phyloP scores from a whole-genome alignment of 768 basidiomycete genomes.

The Wakefieldia striispora region DNA sequence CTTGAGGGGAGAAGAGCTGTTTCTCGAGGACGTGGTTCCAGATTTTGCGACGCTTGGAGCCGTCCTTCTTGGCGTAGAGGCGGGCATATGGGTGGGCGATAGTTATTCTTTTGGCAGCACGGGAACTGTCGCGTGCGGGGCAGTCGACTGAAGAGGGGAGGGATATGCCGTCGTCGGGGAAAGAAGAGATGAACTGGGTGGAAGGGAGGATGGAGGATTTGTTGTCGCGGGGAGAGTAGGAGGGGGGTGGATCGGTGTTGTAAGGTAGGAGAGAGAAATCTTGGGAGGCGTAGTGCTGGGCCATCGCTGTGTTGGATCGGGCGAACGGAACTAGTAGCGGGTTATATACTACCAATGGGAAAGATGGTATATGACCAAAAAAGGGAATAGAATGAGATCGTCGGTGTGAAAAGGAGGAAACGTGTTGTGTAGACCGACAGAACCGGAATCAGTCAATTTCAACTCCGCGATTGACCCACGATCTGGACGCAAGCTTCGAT shows the following conservation, averaged over 20 bases:
- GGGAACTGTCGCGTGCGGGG: constrained; percentile 17
- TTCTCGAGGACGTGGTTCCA: constrained; percentile 82
- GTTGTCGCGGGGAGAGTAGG: constrained; percentile 2
- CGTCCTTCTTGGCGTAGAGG: constrained; percentile 61
- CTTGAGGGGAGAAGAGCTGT: constrained; percentile 60
- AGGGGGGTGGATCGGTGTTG: constrained; percentile 7
- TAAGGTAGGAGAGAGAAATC: constrained; percentile 12
- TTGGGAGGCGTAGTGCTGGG: constrained; percentile 14
- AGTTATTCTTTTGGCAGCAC: constrained; percentile 26
- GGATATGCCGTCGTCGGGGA: constrained; percentile 25
- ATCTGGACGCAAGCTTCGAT: not conserved
- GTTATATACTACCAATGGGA: constrained; percentile 21
- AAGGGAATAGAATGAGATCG: constrained; percentile 17
- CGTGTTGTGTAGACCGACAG: too few relatives aligned
- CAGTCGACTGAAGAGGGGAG: constrained; percentile 14
- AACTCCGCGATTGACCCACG: constrained; percentile 21
- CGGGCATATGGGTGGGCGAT: constrained; percentile 70
- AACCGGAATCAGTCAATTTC: constrained; percentile 17
- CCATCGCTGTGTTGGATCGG: constrained; percentile 17
- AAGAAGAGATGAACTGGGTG: constrained; percentile 8
- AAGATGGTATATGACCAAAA: constrained; percentile 8
- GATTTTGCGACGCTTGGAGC: constrained; percentile 65
- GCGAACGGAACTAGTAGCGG: not conserved
- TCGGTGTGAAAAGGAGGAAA: too few relatives aligned
- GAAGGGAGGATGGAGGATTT: not conserved